Percentiles rank a stretch among this genome's conserved stretches.
phyloP scores from a whole-genome alignment of 1,284 basidiomycete genomes.

The Kwoniella shivajii region DNA sequence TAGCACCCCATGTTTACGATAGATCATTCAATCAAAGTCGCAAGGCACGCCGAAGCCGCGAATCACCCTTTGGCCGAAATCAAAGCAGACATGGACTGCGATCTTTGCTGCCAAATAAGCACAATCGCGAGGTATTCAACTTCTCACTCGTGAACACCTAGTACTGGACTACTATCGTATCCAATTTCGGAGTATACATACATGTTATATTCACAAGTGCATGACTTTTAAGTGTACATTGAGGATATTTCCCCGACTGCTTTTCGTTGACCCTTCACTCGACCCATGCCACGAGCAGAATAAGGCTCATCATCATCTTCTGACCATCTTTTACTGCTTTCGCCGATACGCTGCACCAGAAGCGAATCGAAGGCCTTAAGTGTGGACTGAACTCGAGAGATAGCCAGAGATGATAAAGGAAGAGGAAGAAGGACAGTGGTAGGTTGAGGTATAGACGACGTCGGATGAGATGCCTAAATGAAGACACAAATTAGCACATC shows the following conservation, averaged over 20 bases:
- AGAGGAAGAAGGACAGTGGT: conserved; percentile 36
- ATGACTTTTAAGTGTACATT: conserved; percentile 35
- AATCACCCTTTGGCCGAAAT: too few relatives aligned
- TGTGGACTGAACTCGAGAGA: conserved; percentile 4
- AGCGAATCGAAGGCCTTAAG: conserved; percentile 5
- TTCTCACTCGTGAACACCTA: too few relatives aligned
- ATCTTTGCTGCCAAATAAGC: too few relatives aligned
- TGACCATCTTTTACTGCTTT: conserved; percentile 25
- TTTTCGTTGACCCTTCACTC: conserved; percentile 9
- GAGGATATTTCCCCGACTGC: conserved; percentile 22
- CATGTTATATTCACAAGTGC: not conserved
- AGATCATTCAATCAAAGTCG: too few relatives aligned
- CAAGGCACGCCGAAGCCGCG: too few relatives aligned
- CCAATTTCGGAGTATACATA: too few relatives aligned
- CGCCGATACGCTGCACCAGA: not conserved
- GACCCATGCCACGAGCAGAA: conserved; percentile 39
- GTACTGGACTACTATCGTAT: too few relatives aligned
- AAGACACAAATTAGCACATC: not conserved
- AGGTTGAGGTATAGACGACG: conserved; percentile 14
- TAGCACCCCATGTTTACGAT: too few relatives aligned
- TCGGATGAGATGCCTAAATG: conserved; percentile 30
- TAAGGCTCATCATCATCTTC: conserved; percentile 47
- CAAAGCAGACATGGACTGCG: too few relatives aligned
- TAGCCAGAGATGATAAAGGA: conserved; percentile 32
- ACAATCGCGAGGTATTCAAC: too few relatives aligned